Evolutionary conservation across 1,284 basidiomycete genomes (phyloP).

Genomic region (Crocinoboletus sp.): DNA sequence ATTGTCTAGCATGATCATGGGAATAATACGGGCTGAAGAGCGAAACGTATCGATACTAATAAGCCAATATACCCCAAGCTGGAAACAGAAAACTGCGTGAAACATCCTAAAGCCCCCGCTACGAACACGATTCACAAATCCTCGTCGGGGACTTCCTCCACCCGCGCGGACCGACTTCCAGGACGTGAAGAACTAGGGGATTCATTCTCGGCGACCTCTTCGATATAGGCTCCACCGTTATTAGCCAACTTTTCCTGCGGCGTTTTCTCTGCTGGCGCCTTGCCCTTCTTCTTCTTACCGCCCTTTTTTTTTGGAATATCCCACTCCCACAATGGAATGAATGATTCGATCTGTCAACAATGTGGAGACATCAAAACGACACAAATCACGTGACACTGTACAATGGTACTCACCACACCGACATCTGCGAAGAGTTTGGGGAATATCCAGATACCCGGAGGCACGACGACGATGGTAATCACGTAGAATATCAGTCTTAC

Average conservation of each 20-base stretch:
- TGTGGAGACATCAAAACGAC: slow-evolving; percentile 3
- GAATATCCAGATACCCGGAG: slow-evolving; percentile 98
- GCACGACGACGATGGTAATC: slow-evolving; percentile 81
- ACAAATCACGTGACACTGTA: slow-evolving; percentile 6
- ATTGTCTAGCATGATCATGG: slow-evolving; percentile 2
- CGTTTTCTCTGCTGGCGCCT: slow-evolving; percentile 29
- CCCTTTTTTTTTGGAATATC: slow-evolving; percentile 90
- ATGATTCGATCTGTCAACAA: slow-evolving; percentile 82
- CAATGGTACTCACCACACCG: slow-evolving; percentile 77
- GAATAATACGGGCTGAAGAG: slow-evolving; percentile 39
- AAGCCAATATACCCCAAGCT: background rate
- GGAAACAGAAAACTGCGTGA: background rate
- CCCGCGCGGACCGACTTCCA: slow-evolving; percentile 52
- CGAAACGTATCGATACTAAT: slow-evolving; percentile 5
- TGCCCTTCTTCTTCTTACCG: slow-evolving; percentile 58
- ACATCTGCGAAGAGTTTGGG: slow-evolving; percentile 98
- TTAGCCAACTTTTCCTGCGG: slow-evolving; percentile 31
- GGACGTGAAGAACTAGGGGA: slow-evolving; percentile 51
- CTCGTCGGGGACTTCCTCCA: slow-evolving; percentile 58
- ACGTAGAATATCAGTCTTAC: slow-evolving; percentile 93
- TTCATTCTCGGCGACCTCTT: slow-evolving; percentile 47
- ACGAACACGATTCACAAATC: slow-evolving; percentile 30
- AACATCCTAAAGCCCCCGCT: background rate
- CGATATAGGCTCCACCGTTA: slow-evolving; percentile 45
- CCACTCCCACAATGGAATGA: slow-evolving; percentile 98